Percentiles rank a stretch among this genome's conserved stretches.
Conservation (phyloP, 257 asterid genomes). For the Primulina huaijiensis region DNA sequence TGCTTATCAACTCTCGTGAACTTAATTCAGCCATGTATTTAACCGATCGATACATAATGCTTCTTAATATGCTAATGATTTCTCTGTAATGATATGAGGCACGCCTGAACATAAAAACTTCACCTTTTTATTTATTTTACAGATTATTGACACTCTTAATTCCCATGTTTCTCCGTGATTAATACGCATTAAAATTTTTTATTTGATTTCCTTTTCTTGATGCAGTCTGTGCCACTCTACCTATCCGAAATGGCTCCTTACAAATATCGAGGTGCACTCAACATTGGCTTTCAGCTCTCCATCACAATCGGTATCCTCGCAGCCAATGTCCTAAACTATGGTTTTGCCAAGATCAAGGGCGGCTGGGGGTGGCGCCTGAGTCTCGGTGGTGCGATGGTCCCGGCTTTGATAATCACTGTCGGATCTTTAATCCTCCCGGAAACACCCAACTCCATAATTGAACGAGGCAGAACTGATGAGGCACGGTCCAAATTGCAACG, state of each 20-base stretch:
- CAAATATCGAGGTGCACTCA: slow-evolving; percentile 6
- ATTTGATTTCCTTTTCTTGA: neutral
- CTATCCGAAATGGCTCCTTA: slow-evolving; percentile 12
- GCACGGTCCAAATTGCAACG: slow-evolving; percentile 31
- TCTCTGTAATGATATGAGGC: too few relatives aligned
- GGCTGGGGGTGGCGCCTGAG: slow-evolving; percentile 49
- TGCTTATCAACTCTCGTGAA: too few relatives aligned
- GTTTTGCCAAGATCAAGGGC: slow-evolving; percentile 4
- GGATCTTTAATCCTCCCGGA: slow-evolving; percentile 46
- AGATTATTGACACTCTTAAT: too few relatives aligned
- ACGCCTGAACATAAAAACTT: too few relatives aligned
- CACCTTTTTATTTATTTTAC: too few relatives aligned
- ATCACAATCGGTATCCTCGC: slow-evolving; percentile 9
- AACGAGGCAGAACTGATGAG: slow-evolving; percentile 27
- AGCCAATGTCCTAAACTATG: slow-evolving; percentile 1
- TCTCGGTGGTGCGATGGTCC: slow-evolving; percentile 49
- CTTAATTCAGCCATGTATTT: too few relatives aligned
- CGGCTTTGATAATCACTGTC: slow-evolving; percentile 34
- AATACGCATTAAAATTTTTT: too few relatives aligned
- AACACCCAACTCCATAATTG: slow-evolving; percentile 28
- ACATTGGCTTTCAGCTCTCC: slow-evolving; percentile 9
- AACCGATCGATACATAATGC: too few relatives aligned
- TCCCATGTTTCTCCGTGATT: too few relatives aligned
- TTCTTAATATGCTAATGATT: too few relatives aligned
- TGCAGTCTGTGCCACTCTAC: slow-evolving; percentile 15